Conservation (phyloP, 2,329 filamentous ascomycete genomes). For the Arthrobotrys megalospora region DNA sequence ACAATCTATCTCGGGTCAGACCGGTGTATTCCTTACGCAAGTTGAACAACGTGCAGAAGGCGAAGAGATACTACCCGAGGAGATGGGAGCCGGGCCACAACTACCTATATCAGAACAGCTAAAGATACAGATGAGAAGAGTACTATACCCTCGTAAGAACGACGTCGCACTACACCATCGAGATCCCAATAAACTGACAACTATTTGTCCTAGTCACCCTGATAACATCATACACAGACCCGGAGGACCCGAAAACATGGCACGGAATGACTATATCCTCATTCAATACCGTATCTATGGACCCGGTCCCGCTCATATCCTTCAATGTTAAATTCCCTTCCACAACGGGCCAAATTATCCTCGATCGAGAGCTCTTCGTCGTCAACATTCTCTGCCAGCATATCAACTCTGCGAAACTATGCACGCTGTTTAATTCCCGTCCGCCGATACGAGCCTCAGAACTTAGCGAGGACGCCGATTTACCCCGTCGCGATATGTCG, state of each 20-base stretch:
- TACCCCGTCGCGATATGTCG: background rate
- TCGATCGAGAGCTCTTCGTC: conserved; percentile 55
- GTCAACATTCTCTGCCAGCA: conserved; percentile 56
- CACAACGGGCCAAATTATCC: conserved; percentile 47
- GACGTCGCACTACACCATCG: background rate
- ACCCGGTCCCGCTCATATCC: conserved; percentile 62
- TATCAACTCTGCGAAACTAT: conserved; percentile 42
- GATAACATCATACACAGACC: conserved; percentile 42
- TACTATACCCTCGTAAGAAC: conserved; percentile 51
- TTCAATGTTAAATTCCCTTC: conserved; percentile 65
- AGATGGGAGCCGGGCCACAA: conserved; percentile 30
- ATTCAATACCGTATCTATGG: conserved; percentile 64
- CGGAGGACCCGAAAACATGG: conserved; percentile 57
- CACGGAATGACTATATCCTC: conserved; percentile 64
- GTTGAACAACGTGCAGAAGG: conserved; percentile 44
- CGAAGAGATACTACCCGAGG: conserved; percentile 42
- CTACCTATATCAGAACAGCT: conserved; percentile 48
- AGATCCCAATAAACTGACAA: background rate
- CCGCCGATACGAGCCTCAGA: conserved; percentile 26
- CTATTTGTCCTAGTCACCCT: conserved; percentile 20
- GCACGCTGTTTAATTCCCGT: conserved; percentile 36
- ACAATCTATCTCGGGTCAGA: background rate
- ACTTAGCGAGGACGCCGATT: background rate
- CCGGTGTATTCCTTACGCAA: background rate
- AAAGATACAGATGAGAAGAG: conserved; percentile 53